Evolutionary conservation across 176 grass and related monocot genomes (phyloP), one percentile per base, ranked within the genome.

Genomic region (Pontederia paniculata): DNA sequence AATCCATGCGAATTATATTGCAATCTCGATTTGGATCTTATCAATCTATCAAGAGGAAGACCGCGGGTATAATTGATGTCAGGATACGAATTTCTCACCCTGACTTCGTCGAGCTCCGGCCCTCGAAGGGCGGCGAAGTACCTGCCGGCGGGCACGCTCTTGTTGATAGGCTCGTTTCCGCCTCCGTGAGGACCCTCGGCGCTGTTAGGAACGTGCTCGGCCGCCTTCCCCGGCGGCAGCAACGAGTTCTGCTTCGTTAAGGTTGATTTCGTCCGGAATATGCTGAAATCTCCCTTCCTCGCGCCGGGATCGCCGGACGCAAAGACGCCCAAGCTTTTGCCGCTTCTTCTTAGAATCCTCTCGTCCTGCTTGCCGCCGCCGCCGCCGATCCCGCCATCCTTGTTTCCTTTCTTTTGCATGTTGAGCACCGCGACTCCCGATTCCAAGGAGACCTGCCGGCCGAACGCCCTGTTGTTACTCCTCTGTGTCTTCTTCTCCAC

Each of bases 51-150:
- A n/a, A n/a, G 19, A 18, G 7, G 19, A 52, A 42, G 14, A 12
- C 22, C 12, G 23, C 22, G 37, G 8, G 6, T 12, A 0, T 9
- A 0, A 21, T 19, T 61, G 25, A 31, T 31, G n/a, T n/a, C n/a
- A n/a, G n/a, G n/a, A n/a, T n/a, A n/a, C n/a, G n/a, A 5, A 14
- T 10, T 54, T 42, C 77, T 73, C 76, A 89, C 90, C 71, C 86
- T 83, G 76, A 90, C 80, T 97, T 97, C 73, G 74, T 97, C 91
- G 46, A 97, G 91, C 79, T 97, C 91, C 0, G 91, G 91, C 48
- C 91, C 91, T 4, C 86, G 82, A 60, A 97, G 91, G 1, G 91
- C 91, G 50, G 91, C 91, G 62, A 97, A 97, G 77, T 97, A 97
- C 49, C 86, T 72, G 65, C 86, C 86, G 14, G 86, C 91, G 9